These are phyloP conservation scores for Leptoxyphium fumago DNA, from an alignment of 2,329 filamentous ascomycete species.

Conservation along the genomic window DNA sequence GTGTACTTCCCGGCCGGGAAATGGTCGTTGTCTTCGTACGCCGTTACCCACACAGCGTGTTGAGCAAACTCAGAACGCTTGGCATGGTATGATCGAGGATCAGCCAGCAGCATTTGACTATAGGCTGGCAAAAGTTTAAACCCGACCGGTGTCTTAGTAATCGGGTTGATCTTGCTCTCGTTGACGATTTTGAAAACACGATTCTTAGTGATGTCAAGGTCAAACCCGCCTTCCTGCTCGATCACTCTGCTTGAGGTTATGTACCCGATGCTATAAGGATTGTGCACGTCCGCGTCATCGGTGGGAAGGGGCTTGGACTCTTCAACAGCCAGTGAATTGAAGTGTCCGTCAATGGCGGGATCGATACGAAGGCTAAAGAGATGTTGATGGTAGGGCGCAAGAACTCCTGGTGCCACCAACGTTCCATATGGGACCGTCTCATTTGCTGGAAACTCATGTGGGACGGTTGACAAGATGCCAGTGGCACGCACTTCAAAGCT, in stretches of 20 bases:
- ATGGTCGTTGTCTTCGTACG: constrained; percentile 37
- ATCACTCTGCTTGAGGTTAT: constrained; percentile 12
- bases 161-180: constrained; percentile 28
- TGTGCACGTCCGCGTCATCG: constrained; percentile 7
- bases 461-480: constrained; percentile 44
- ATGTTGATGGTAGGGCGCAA: constrained; percentile 54
- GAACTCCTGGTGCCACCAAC: constrained; percentile 43
- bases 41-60: constrained; percentile 40
- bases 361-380: constrained; percentile 49
- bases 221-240: constrained; percentile 38
- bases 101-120: constrained; percentile 36
- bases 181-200: constrained; percentile 42
- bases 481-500: constrained; percentile 49
- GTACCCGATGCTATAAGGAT: not conserved
- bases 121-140: constrained; percentile 35
- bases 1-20: constrained; percentile 36
- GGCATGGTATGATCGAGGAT: constrained; percentile 28
- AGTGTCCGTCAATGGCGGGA: constrained; percentile 42
- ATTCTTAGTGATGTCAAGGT: constrained; percentile 36
- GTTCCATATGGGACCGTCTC: constrained; percentile 28
- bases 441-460: constrained; percentile 28
- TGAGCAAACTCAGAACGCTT: constrained; percentile 35
- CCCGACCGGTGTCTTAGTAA: constrained; percentile 31
- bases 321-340: constrained; percentile 29
- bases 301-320: constrained; percentile 28